phyloP scores from a whole-genome alignment of 306 rosid species.

The Clitoria ternatea region DNA sequence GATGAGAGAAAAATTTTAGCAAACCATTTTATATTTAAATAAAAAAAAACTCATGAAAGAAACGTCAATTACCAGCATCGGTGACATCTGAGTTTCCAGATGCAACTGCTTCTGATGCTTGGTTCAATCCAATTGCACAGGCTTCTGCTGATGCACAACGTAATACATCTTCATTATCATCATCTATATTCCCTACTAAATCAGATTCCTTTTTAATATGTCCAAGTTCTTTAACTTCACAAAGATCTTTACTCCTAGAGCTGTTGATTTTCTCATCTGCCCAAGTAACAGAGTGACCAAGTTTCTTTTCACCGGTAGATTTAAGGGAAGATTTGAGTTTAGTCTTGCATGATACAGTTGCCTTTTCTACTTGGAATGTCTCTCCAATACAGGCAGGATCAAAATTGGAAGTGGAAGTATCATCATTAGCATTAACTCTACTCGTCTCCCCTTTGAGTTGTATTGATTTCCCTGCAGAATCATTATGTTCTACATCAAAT shows the following conservation, averaged over 20 bases:
- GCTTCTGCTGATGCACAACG: constrained; percentile 73
- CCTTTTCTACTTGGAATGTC: constrained; percentile 26
- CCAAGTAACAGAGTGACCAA: constrained; percentile 79
- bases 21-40: constrained; percentile 19
- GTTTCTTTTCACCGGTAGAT: constrained; percentile 49
- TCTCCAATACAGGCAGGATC: constrained; percentile 35
- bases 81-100: constrained; percentile 47
- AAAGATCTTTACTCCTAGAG: constrained; percentile 41
- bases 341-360: constrained; percentile 28
- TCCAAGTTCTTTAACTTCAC: constrained; percentile 46
- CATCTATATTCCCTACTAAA: constrained; percentile 5
- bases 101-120: constrained; percentile 71
- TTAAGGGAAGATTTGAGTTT: constrained; percentile 65
- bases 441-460: constrained; percentile 29
- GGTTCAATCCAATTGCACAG: constrained; percentile 69
- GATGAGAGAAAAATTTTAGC: neutral
- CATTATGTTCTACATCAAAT: constrained; percentile 24
- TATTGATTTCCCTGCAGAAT: constrained; percentile 31
- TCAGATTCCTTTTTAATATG: constrained; percentile 23
- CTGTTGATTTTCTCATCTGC: constrained; percentile 55
- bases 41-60: constrained; percentile 17
- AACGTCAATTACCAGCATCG: constrained; percentile 60
- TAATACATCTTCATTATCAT: constrained; percentile 37
- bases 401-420: constrained; percentile 28
- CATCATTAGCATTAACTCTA: constrained; percentile 23